A percentile compares a stretch with the other conserved stretches of the same genome.
These are phyloP conservation scores for Penicillium crystallinum DNA, from an alignment of 495 filamentous ascomycete genomes.

Conservation along the genomic window DNA sequence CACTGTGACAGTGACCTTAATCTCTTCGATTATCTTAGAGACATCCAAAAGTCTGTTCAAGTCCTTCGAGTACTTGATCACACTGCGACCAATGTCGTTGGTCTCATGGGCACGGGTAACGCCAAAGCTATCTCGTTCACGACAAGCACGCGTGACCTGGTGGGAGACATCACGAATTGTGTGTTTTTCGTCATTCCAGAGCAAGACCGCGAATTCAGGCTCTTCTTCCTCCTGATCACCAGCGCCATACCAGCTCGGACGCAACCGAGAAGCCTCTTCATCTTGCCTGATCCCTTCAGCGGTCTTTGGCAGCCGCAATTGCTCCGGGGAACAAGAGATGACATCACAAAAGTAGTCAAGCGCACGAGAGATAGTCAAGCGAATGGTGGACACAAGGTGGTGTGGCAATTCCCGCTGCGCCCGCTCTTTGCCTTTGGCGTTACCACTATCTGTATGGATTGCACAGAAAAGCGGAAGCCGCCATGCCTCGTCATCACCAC, in stretches of 20 bases:
- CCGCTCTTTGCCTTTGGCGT: slow-evolving; percentile 60
- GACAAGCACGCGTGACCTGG: slow-evolving; percentile 87
- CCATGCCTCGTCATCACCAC: slow-evolving; percentile 94
- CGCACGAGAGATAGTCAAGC: slow-evolving; percentile 75
- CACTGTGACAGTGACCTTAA: slow-evolving; percentile 94
- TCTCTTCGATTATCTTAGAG: slow-evolving; percentile 82
- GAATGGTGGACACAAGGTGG: slow-evolving; percentile 68
- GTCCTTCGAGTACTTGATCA: slow-evolving; percentile 69
- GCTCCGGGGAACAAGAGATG: slow-evolving; percentile 94
- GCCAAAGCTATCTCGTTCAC: slow-evolving; percentile 61
- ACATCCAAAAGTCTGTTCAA: slow-evolving; percentile 66
- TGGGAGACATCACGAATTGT: slow-evolving; percentile 86
- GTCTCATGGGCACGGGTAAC: slow-evolving; percentile 76
- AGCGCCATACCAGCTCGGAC: slow-evolving; percentile 64
- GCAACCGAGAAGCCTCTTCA: slow-evolving; percentile 72
- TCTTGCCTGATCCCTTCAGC: slow-evolving; percentile 72
- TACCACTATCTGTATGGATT: slow-evolving; percentile 70
- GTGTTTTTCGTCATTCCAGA: slow-evolving; percentile 99
- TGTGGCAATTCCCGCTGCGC: slow-evolving; percentile 53
- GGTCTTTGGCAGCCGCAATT: slow-evolving; percentile 80
- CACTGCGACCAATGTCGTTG: slow-evolving; percentile 77
- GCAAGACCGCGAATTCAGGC: slow-evolving; percentile 75
- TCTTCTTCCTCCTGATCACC: slow-evolving; percentile 51
- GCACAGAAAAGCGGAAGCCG: slow-evolving; percentile 80
- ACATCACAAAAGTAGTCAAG: slow-evolving; percentile 96